A percentile compares a stretch with the other conserved stretches of the same genome.
These are phyloP conservation scores for Yarrowia keelungensis DNA, from an alignment of 805 yeast genomes.

Conservation along the genomic window DNA sequence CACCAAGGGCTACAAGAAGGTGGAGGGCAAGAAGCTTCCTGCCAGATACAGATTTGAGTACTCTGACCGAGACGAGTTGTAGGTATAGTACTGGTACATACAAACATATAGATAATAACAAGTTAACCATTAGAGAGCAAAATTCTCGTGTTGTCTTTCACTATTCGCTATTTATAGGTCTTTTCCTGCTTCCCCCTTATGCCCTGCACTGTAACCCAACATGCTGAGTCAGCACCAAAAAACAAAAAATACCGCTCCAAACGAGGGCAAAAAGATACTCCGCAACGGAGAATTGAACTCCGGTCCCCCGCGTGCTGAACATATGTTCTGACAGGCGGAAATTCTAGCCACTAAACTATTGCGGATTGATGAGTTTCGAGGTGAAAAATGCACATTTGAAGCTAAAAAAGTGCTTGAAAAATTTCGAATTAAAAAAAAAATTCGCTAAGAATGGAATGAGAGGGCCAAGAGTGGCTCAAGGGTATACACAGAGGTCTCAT, in stretches of 20 bases:
- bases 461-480: neutral
- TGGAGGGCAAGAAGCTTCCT: constrained; percentile 28
- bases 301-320: constrained; percentile 37
- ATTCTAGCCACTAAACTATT: constrained; percentile 53
- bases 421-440: no score
- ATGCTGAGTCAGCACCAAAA: neutral
- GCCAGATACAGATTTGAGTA: constrained; percentile 27
- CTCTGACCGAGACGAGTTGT: constrained; percentile 19
- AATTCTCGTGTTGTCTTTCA: no score
- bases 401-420: neutral
- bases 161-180: no score
- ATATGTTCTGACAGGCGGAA: constrained; percentile 50
- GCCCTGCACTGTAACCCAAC: constrained; percentile 8
- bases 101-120: neutral
- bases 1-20: constrained; percentile 37
- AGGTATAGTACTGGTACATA: neutral
- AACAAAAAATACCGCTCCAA: neutral
- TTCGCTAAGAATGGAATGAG: neutral
- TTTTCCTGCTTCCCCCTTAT: no score
- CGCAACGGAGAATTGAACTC: constrained; percentile 36
- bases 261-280: constrained; percentile 5
- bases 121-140: no score
- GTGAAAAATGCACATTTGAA: neutral
- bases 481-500: no score
- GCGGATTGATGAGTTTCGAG: constrained; percentile 22